These are phyloP conservation scores for Quercus parvula DNA, from an alignment of 306 rosid genomes.

Conservation along the genomic window DNA sequence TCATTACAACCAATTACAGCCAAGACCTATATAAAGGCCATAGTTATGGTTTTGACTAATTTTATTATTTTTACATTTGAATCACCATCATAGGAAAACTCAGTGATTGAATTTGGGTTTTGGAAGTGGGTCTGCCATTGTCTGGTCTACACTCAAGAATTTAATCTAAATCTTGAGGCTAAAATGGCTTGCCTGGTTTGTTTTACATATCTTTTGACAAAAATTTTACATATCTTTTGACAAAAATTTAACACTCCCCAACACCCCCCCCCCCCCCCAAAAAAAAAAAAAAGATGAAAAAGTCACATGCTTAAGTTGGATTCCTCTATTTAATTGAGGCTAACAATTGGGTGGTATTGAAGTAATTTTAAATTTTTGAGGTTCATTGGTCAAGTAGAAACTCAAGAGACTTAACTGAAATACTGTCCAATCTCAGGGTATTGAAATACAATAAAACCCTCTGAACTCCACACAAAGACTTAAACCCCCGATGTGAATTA, in stretches of 20 bases:
- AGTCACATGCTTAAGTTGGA: background rate
- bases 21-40: background rate
- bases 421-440: background rate
- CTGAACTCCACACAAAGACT: background rate
- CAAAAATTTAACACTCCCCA: background rate
- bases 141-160: background rate
- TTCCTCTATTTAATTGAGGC: background rate
- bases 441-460: background rate
- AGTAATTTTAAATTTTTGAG: background rate
- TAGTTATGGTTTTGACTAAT: background rate
- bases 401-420: background rate
- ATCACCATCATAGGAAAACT: background rate
- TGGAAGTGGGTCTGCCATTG: background rate
- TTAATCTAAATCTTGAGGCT: background rate
- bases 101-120: background rate
- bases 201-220: background rate
- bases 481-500: background rate
- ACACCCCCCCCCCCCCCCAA: too few relatives aligned
- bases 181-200: background rate
- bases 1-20: background rate
- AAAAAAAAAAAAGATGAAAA: background rate
- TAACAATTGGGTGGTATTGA: background rate
- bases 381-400: background rate
- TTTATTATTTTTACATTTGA: background rate
- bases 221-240: background rate